These are phyloP conservation scores for Geosmithia putterillii DNA, from an alignment of 2,329 filamentous ascomycete species.

Conservation along the genomic window DNA sequence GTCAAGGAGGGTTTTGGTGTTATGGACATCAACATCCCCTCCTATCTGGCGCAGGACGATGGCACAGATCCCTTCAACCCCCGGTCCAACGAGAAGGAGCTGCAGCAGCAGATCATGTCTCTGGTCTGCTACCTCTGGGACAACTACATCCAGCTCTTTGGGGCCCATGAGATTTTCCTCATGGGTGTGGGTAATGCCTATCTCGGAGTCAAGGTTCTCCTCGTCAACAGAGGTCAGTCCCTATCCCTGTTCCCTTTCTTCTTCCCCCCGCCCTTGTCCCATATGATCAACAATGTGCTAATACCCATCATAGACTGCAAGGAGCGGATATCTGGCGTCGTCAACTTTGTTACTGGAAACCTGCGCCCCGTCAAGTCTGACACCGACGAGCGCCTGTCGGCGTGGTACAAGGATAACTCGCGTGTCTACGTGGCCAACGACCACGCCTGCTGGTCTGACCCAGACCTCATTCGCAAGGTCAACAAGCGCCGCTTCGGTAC, in stretches of 20 bases:
- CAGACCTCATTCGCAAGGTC: constrained; percentile 46
- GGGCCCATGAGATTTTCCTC: constrained; percentile 65
- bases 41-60: constrained; percentile 54
- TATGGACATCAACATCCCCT: constrained; percentile 85
- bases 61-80: constrained; percentile 36
- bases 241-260: background rate
- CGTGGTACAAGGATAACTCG: constrained; percentile 78
- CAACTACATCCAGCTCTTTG: constrained; percentile 78
- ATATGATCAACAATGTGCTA: background rate
- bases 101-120: constrained; percentile 54
- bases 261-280: constrained; percentile 1
- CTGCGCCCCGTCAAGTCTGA: constrained; percentile 72
- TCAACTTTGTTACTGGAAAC: constrained; percentile 71
- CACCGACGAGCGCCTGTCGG: constrained; percentile 55
- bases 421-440: constrained; percentile 63
- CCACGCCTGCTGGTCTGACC: constrained; percentile 65
- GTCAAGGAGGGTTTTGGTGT: constrained; percentile 64
- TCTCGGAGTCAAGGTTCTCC: constrained; percentile 66
- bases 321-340: constrained; percentile 53
- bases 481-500: constrained; percentile 47
- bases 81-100: constrained; percentile 27
- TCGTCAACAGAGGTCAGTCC: constrained; percentile 58
- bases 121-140: constrained; percentile 87
- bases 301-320: constrained; percentile 41
- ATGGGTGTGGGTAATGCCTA: constrained; percentile 88